Percentiles rank a stretch among this genome's conserved stretches.
These are phyloP conservation scores for Biscogniauxia mediterranea DNA, from an alignment of 2,329 filamentous ascomycete species.

Conservation along the genomic window DNA sequence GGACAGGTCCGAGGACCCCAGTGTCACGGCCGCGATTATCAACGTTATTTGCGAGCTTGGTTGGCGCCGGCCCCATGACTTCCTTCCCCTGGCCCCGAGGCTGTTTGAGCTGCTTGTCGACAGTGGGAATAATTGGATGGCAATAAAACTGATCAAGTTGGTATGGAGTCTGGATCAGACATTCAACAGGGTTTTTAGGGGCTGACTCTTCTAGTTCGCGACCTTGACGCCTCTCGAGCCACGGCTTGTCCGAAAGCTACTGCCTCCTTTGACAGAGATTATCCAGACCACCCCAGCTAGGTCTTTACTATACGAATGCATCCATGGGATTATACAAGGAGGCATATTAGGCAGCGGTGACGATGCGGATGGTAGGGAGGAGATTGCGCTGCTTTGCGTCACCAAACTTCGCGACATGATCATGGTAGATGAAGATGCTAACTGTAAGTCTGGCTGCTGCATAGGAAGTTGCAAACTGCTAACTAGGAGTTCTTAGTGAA, in stretches of 20 bases:
- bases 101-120: slow-evolving; percentile 91
- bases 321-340: slow-evolving; percentile 96
- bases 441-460: slow-evolving; percentile 59
- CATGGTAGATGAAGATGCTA: slow-evolving; percentile 88
- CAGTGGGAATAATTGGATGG: slow-evolving; percentile 98
- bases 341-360: slow-evolving; percentile 85
- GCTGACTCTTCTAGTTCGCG: slow-evolving; percentile 66
- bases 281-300: slow-evolving; percentile 95
- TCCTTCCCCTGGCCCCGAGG: slow-evolving; percentile 84
- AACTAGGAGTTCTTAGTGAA: slow-evolving; percentile 61
- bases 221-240: slow-evolving; percentile 91
- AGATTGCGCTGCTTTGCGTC: slow-evolving; percentile 89
- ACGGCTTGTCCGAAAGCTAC: slow-evolving; percentile 82
- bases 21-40: slow-evolving; percentile 91
- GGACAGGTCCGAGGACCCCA: slow-evolving; percentile 85
- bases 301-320: slow-evolving; percentile 98
- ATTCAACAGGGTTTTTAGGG: neutral
- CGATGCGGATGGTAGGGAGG: slow-evolving; percentile 77
- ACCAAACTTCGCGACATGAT: slow-evolving; percentile 93
- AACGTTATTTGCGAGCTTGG: slow-evolving; percentile 97
- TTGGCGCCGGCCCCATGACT: slow-evolving; percentile 91
- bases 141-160: slow-evolving; percentile 97
- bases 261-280: slow-evolving; percentile 86
- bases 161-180: slow-evolving; percentile 45
- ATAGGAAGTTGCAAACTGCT: slow-evolving; percentile 13